phyloP scores from a whole-genome alignment of 345 rosid species.

The Viola odorata region DNA sequence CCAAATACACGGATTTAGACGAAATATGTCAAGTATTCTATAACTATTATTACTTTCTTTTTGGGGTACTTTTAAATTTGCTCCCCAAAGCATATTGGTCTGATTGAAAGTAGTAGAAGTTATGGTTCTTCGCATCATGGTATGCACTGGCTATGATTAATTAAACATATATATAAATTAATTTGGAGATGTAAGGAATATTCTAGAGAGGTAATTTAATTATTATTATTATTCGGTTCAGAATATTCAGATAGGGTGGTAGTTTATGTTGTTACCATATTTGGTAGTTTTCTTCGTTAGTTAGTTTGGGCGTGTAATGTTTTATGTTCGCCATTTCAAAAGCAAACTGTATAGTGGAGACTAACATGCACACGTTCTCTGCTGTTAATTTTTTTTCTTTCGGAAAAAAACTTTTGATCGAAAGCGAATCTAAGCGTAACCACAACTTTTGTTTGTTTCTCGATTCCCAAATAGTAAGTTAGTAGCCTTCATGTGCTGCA shows the following conservation, averaged over 20 bases:
- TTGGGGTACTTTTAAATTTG: background rate
- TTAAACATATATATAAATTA: background rate
- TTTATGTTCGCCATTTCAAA: background rate
- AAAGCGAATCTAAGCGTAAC: slow-evolving; percentile 18
- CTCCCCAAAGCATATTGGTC: background rate
- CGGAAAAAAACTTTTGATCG: background rate
- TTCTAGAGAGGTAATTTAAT: slow-evolving; percentile 12
- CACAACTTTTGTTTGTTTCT: background rate
- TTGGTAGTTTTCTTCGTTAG: slow-evolving; percentile 24
- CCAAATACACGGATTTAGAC: background rate
- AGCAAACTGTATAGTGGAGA: slow-evolving; percentile 31
- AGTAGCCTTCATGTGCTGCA: slow-evolving; percentile 25
- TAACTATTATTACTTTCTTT: background rate
- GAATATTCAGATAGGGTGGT: too few species aligned
- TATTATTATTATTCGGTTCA: background rate
- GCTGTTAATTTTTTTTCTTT: background rate
- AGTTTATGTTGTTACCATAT: slow-evolving; percentile 3
- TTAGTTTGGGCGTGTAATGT: slow-evolving; percentile 26
- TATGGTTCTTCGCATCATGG: slow-evolving; percentile 2
- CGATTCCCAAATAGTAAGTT: background rate
- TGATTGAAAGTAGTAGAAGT: background rate
- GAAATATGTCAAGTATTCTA: background rate
- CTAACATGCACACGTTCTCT: slow-evolving; percentile 31
- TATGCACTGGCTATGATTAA: slow-evolving; percentile 4
- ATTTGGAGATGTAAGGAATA: slow-evolving; percentile 1